Evolutionary conservation across 345 rosid species (phyloP).

Genomic region (Erucastrum elatum): DNA sequence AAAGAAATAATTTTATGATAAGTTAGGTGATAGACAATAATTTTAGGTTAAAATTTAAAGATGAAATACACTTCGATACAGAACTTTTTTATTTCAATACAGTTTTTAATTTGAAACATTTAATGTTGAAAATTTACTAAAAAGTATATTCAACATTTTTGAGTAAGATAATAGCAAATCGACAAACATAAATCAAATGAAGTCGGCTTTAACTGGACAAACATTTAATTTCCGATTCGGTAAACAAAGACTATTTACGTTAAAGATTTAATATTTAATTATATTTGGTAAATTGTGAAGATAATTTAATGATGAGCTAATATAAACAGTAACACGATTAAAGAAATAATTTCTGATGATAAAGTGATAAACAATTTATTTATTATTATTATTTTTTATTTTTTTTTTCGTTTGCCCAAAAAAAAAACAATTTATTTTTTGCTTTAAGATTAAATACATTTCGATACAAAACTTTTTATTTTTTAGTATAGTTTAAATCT

Average conservation of each 20-base stretch:
- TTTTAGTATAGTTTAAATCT: neutral
- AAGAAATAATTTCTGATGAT: neutral
- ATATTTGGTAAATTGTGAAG: neutral
- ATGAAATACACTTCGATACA: neutral
- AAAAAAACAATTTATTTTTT: too few relatives aligned
- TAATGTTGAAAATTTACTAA: neutral
- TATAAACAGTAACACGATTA: neutral
- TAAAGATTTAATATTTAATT: neutral
- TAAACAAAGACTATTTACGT: neutral
- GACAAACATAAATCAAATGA: neutral
- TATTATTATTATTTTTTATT: too few relatives aligned
- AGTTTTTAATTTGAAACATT: neutral
- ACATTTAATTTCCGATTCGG: neutral
- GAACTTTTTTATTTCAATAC: too few relatives aligned
- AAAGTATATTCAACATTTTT: neutral
- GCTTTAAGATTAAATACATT: neutral
- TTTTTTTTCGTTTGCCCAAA: too few relatives aligned
- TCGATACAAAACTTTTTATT: neutral
- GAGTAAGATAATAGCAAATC: neutral
- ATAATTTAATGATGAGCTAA: neutral
- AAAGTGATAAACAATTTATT: neutral
- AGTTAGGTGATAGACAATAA: neutral
- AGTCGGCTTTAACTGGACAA: neutral
- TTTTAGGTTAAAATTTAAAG: too few relatives aligned
- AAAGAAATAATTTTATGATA: neutral